These are phyloP conservation scores for Perilla frutescens DNA, from an alignment of 257 asterid genomes.

Conservation along the genomic window DNA sequence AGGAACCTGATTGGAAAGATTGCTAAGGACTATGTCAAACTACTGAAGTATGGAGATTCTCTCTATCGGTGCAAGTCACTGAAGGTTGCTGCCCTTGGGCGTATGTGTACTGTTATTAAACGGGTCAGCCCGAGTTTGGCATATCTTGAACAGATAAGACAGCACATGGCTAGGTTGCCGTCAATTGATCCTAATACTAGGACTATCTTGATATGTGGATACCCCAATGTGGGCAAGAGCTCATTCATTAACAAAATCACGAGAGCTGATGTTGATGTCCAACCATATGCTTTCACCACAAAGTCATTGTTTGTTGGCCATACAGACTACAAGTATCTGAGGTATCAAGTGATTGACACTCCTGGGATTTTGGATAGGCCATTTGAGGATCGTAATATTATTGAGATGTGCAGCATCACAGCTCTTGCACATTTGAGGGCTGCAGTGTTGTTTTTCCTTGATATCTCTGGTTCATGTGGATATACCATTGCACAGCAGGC, in stretches of 20 bases:
- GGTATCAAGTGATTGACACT: conserved; percentile 97
- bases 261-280: conserved; percentile 95
- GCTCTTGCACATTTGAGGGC: conserved; percentile 97
- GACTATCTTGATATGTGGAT: conserved; percentile 97
- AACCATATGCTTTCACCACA: conserved; percentile 96
- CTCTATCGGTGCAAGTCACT: conserved; percentile 87
- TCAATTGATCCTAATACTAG: conserved; percentile 95
- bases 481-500: conserved; percentile 94
- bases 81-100: conserved; percentile 96
- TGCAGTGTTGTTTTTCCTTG: conserved; percentile 91
- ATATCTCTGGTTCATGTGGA: conserved; percentile 95
- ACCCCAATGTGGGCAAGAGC: conserved; percentile 98
- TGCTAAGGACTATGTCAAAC: conserved; percentile 78
- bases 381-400: conserved; percentile 96
- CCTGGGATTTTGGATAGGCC: conserved; percentile 97
- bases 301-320: conserved; percentile 96
- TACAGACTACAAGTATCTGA: conserved; percentile 85
- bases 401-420: conserved; percentile 98
- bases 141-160: conserved; percentile 96
- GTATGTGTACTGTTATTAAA: conserved; percentile 91
- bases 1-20: conserved; percentile 87
- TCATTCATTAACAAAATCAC: conserved; percentile 95
- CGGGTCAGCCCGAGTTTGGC: conserved; percentile 90
- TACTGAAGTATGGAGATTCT: conserved; percentile 90
- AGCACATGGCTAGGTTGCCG: conserved; percentile 95